Evolutionary conservation across 352 stramenopile species (phyloP).

Genomic region (Phytophthora kernoviae): DNA sequence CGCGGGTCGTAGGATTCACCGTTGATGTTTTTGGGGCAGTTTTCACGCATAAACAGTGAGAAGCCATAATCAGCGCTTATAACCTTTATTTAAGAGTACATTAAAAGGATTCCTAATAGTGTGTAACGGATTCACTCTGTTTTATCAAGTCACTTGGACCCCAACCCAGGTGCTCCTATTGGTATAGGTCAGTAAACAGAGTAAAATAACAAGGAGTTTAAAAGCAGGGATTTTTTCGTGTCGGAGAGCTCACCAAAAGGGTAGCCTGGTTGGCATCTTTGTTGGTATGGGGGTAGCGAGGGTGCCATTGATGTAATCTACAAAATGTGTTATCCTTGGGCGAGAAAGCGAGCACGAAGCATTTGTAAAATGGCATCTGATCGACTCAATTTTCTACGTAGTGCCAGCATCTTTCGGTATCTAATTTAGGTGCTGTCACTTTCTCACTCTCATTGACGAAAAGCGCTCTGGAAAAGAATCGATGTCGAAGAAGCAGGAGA

Average conservation of each 20-base stretch:
- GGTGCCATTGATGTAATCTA: too few species aligned
- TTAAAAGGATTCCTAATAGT: not conserved
- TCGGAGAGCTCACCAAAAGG: too few species aligned
- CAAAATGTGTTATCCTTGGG: too few species aligned
- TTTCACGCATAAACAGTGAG: not conserved
- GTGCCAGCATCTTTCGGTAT: too few species aligned
- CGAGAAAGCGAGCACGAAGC: too few species aligned
- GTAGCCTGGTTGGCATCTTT: too few species aligned
- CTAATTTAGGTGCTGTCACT: not conserved
- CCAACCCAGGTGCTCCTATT: not conserved
- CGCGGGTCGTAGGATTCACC: not conserved
- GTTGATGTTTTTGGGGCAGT: not conserved
- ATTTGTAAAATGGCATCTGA: too few species aligned
- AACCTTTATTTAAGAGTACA: not conserved
- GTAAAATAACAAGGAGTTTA: too few species aligned
- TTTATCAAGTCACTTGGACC: not conserved
- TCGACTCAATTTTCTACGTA: too few species aligned
- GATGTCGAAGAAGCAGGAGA: slow-evolving; percentile 11
- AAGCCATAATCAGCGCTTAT: not conserved
- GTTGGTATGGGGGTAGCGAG: too few species aligned
- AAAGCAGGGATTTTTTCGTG: too few species aligned
- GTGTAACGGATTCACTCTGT: not conserved
- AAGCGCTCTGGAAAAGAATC: not conserved
- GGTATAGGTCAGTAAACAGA: not conserved
- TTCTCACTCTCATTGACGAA: not conserved